Percentiles rank a stretch among this genome's conserved stretches.
These are phyloP conservation scores for Phlyctochytrium planicorne DNA, from an alignment of 192 early-diverging fungal genomes.

Conservation along the genomic window DNA sequence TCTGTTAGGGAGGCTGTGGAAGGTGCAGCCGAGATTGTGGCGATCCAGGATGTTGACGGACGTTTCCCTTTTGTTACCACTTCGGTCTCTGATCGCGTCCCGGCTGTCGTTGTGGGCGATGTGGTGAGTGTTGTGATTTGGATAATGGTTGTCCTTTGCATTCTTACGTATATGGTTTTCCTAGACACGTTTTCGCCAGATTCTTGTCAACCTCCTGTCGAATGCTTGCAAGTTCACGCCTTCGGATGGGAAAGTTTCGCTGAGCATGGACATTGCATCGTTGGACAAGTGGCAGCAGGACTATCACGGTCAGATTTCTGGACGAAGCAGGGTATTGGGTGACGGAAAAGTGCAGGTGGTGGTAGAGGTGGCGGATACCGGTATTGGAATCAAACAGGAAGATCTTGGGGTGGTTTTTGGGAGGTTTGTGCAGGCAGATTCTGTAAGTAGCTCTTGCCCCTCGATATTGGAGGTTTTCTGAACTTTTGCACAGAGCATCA, in stretches of 20 bases:
- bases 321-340: not conserved
- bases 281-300: conserved; percentile 15
- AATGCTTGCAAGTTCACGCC: conserved; percentile 87
- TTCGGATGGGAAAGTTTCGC: conserved; percentile 60
- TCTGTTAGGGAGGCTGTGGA: not conserved
- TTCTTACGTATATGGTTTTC: not conserved
- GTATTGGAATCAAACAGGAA: conserved; percentile 83
- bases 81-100: not conserved
- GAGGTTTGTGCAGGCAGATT: conserved; percentile 82
- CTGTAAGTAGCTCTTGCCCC: not conserved
- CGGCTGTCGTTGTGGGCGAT: not conserved
- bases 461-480: not conserved
- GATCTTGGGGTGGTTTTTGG: conserved; percentile 77
- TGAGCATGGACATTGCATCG: conserved; percentile 35
- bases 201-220: conserved; percentile 80
- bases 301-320: not conserved
- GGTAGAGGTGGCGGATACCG: conserved; percentile 77
- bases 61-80: not conserved
- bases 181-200: conserved; percentile 62
- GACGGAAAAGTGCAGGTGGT: conserved; percentile 49
- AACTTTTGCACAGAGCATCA: conserved; percentile 15
- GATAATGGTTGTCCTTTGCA: too few species aligned
- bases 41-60: conserved; percentile 6
- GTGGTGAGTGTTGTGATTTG: not conserved
- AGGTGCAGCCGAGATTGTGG: not conserved